phyloP scores from a whole-genome alignment of 1,284 basidiomycete genomes.

The Puccinia sorghi region DNA sequence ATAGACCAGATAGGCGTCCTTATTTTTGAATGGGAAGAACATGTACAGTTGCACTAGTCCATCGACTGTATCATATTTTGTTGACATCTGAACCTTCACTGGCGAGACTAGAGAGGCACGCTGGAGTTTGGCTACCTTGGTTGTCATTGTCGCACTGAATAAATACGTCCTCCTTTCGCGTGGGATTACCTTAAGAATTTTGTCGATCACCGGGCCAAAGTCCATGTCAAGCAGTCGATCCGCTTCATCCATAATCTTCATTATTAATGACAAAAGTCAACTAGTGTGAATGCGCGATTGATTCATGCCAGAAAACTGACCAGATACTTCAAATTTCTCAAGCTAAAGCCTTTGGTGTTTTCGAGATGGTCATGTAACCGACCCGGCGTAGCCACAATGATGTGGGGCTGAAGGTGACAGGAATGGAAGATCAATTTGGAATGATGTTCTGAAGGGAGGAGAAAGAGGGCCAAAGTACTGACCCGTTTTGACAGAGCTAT shows the following conservation, averaged over 20 bases:
- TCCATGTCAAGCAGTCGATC: conserved; percentile 96
- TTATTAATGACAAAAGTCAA: not conserved
- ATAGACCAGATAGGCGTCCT: conserved; percentile 88
- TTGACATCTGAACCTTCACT: conserved; percentile 87
- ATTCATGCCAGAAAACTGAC: conserved; percentile 62
- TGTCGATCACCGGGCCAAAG: conserved; percentile 95
- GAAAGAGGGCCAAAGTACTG: not conserved
- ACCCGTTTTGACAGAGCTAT: conserved; percentile 81
- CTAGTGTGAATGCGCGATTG: not conserved
- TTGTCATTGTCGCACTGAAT: conserved; percentile 99
- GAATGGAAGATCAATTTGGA: not conserved
- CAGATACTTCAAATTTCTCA: conserved; percentile 83
- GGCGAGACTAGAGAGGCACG: conserved; percentile 93
- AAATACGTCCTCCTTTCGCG: conserved; percentile 93
- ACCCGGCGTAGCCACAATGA: conserved; percentile 97
- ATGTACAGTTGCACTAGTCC: conserved; percentile 95
- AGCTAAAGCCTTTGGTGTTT: conserved; percentile 95
- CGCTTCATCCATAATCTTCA: conserved; percentile 91
- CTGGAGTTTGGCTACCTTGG: conserved; percentile 96
- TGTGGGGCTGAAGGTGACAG: conserved; percentile 68
- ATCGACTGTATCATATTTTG: conserved; percentile 97
- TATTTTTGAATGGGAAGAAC: conserved; percentile 86
- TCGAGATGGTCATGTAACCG: conserved; percentile 93
- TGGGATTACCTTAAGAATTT: conserved; percentile 92
- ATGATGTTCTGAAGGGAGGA: not conserved